Evolutionary conservation across 345 rosid species (phyloP).

Genomic region (Raphanus raphanistrum): DNA sequence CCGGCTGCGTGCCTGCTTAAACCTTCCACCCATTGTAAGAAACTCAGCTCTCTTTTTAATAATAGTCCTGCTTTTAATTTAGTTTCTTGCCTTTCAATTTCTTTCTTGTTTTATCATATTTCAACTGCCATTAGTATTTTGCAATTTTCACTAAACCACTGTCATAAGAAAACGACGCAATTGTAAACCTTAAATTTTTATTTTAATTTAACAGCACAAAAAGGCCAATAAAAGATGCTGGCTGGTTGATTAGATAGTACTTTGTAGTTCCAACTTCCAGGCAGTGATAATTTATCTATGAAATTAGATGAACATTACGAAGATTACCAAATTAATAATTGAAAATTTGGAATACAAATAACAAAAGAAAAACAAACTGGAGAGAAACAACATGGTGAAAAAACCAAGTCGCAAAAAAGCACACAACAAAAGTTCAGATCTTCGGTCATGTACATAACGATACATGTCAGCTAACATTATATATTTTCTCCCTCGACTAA

Average conservation of each 20-base stretch:
- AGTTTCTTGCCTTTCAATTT: too few relatives aligned
- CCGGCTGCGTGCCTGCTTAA: conserved; percentile 55
- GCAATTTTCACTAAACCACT: not conserved
- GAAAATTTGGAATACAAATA: conserved; percentile 21
- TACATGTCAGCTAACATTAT: conserved; percentile 38
- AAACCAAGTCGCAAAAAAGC: conserved; percentile 43
- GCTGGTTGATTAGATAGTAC: not conserved
- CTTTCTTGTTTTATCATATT: not conserved
- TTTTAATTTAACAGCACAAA: not conserved
- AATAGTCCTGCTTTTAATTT: conserved; percentile 5
- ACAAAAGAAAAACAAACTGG: too few relatives aligned
- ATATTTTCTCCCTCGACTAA: conserved; percentile 9
- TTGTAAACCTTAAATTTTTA: too few relatives aligned
- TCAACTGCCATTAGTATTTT: not conserved
- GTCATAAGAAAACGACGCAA: not conserved
- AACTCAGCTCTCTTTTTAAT: conserved; percentile 7
- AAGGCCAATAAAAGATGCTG: not conserved
- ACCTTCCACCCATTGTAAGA: conserved; percentile 23
- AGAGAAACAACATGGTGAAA: conserved; percentile 32
- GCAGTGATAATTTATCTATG: not conserved
- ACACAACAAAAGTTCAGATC: conserved; percentile 38
- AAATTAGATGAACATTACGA: not conserved
- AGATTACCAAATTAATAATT: conserved; percentile 26
- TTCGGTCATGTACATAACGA: conserved; percentile 39
- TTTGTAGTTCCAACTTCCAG: not conserved